Conservation (phyloP, 257 asterid genomes). For the Nicotiana tomentosiformis region DNA sequence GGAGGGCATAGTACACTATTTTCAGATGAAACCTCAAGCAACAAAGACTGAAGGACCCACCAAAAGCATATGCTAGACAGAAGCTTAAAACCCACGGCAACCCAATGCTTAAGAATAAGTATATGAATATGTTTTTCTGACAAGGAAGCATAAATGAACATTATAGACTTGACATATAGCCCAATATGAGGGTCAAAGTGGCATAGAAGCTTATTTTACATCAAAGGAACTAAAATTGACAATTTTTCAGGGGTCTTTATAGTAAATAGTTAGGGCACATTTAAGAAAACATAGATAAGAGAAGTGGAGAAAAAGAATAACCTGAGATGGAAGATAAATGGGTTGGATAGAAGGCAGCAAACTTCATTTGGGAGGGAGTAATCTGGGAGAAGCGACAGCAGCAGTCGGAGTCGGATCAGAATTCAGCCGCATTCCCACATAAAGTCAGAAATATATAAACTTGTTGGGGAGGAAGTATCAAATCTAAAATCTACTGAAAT, state of each 20-base stretch:
- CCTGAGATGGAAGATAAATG: constrained; percentile 13
- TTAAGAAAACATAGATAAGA: neutral
- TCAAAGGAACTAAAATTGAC: neutral
- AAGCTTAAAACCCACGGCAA: neutral
- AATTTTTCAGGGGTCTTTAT: too few relatives aligned
- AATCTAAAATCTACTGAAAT: neutral
- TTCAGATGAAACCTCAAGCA: neutral
- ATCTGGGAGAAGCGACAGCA: neutral
- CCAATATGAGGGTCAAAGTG: neutral
- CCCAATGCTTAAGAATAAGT: neutral
- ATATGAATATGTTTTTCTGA: too few relatives aligned
- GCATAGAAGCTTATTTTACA: neutral
- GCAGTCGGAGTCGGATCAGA: neutral
- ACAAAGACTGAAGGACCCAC: neutral
- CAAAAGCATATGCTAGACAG: neutral
- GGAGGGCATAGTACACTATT: neutral
- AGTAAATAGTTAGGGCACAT: neutral
- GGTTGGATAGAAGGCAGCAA: neutral
- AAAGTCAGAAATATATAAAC: neutral
- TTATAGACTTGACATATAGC: neutral
- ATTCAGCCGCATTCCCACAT: constrained; percentile 13
- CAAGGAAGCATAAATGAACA: neutral
- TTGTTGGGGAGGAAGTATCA: too few relatives aligned
- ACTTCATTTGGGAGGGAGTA: neutral
- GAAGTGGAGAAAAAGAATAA: neutral